phyloP scores from a whole-genome alignment of 2,329 filamentous ascomycete genomes.

The Pezicula rhizophila region DNA sequence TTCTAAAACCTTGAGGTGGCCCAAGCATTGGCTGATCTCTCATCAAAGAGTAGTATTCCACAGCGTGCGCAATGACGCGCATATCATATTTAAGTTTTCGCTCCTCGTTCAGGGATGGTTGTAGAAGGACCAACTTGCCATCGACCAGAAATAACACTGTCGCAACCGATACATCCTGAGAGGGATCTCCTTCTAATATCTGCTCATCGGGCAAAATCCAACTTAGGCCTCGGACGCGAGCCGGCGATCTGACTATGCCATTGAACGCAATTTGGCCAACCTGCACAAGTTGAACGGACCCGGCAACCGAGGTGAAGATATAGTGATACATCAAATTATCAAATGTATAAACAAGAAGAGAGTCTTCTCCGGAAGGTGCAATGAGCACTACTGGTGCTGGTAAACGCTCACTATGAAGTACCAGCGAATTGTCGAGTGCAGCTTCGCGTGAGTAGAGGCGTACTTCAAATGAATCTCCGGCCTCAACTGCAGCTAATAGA shows the following conservation, averaged over 20 bases:
- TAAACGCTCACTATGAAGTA: conserved; percentile 72
- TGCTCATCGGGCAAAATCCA: conserved; percentile 94
- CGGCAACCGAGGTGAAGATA: conserved; percentile 70
- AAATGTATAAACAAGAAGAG: conserved; percentile 91
- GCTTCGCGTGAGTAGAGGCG: conserved; percentile 90
- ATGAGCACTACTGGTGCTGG: conserved; percentile 85
- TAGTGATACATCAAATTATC: conserved; percentile 96
- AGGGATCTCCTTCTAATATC: conserved; percentile 83
- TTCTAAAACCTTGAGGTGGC: conserved; percentile 6
- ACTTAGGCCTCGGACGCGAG: conserved; percentile 84
- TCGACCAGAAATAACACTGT: conserved; percentile 96
- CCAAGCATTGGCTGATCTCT: conserved; percentile 62
- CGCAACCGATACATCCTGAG: conserved; percentile 88
- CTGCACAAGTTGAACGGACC: conserved; percentile 70
- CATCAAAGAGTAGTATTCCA: conserved; percentile 92
- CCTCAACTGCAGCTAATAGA: conserved; percentile 87
- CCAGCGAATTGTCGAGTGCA: conserved; percentile 63
- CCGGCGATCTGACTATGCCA: conserved; percentile 89
- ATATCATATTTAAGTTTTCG: conserved; percentile 95
- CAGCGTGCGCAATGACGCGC: conserved; percentile 91
- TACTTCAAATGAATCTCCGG: conserved; percentile 73
- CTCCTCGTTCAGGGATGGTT: conserved; percentile 75
- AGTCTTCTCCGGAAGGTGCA: conserved; percentile 86
- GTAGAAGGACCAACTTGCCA: conserved; percentile 87
- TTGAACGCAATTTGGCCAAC: conserved; percentile 98